Evolutionary conservation across 2,329 filamentous ascomycete genomes (phyloP).

Genomic region (Beauveria varroae): DNA sequence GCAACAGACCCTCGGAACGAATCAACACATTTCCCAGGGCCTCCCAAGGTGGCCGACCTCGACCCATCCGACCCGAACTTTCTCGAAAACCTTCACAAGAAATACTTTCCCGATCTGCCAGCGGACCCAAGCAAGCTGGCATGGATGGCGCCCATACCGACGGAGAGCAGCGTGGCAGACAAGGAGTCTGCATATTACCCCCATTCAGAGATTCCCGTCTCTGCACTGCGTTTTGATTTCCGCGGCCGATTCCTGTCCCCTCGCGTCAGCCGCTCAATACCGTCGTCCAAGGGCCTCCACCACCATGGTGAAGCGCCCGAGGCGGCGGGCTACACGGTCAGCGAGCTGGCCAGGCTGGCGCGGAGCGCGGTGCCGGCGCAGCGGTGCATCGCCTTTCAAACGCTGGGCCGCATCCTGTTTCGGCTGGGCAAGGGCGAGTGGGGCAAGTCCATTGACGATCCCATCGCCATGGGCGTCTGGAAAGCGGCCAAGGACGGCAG

Average conservation of each 20-base stretch:
- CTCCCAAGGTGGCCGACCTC: constrained; percentile 55
- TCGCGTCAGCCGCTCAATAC: constrained; percentile 62
- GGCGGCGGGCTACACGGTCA: constrained; percentile 88
- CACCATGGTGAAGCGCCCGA: constrained; percentile 91
- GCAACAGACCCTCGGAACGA: constrained; percentile 30
- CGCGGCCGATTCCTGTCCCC: constrained; percentile 74
- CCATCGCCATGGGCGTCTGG: constrained; percentile 77
- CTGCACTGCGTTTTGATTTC: constrained; percentile 84
- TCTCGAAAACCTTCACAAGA: constrained; percentile 73
- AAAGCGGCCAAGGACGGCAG: constrained; percentile 65
- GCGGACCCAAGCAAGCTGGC: constrained; percentile 78
- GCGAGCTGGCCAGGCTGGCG: constrained; percentile 73
- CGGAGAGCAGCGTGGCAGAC: constrained; percentile 56
- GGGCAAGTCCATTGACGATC: constrained; percentile 50
- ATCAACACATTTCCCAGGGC: constrained; percentile 56
- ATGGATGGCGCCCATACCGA: constrained; percentile 76
- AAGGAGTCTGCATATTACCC: constrained; percentile 77
- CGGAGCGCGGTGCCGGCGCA: constrained; percentile 79
- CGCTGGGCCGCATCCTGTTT: constrained; percentile 77
- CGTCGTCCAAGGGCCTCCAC: constrained; percentile 74
- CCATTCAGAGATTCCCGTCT: constrained; percentile 61
- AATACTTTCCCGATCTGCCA: constrained; percentile 87
- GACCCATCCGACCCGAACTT: constrained; percentile 80
- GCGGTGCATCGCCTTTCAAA: constrained; percentile 86
- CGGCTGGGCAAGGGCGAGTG: constrained; percentile 67